Base-by-base conservation (phyloP, 768 basidiomycete species). In the Tephrocybe sp. region DNA sequence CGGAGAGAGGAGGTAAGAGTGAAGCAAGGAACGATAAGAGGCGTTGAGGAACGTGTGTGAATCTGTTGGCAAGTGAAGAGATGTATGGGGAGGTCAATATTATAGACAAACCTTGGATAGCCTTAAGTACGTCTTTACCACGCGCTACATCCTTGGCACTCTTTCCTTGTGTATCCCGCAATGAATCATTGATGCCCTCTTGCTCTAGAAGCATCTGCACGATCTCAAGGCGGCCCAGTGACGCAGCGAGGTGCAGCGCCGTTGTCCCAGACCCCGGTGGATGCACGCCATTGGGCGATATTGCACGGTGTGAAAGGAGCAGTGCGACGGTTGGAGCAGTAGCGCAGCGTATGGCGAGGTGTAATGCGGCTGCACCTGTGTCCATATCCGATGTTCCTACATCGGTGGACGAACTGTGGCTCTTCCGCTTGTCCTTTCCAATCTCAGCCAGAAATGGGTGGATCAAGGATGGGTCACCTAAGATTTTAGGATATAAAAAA, bases 271-370 rank as follows among this genome's bases (percentile, higher is more conserved):
- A 86, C 0, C 77, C 82, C 0, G 83, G 81, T 0, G 90, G 90
- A 55, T 91, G 83, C 0, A 86, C 64, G 4, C 85, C 85, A 58
- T 90, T 92, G 0, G 90, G 88, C 39, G 87, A 88, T 30, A 93
- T 89, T 18, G 85, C 80, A 33, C 86, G 80, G 62, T 92, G 82
- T 0, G 81, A 79, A 24, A 92, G 74, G 11, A 92, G 72, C 0
- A 91, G 68, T 10, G 79, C 66, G 12, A 92, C 77, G 0, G 89
- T 93, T 40, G 86, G 80, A 36, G 68, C 87, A 88, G 52, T 7
- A n/a, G 81, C 89, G 65, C 90, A 92, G 37, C 88, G 80, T n/a
- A 93, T 82, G 10, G 88, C 90, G 2, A 93, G 79, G 66, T 93
- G 90, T 6, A 93, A 70, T 0, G 88, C 87, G 2, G 88, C 85